A percentile compares a stretch with the other conserved stretches of the same genome.
Conservation (phyloP, 495 filamentous ascomycete species). For the Xylaria venustula region DNA sequence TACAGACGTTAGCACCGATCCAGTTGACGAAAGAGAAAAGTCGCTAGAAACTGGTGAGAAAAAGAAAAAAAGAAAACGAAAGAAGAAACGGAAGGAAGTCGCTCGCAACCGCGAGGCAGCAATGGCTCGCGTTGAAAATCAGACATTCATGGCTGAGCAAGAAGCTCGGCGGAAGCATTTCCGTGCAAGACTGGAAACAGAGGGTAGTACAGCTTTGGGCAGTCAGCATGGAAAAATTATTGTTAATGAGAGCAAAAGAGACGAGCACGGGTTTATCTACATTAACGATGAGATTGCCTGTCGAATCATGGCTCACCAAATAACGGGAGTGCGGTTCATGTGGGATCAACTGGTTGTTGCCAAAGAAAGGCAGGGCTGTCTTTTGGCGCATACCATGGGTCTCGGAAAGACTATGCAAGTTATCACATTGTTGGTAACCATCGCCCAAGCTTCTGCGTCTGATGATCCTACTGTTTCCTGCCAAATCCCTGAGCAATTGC, state of each 20-base stretch:
- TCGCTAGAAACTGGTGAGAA: slow-evolving; percentile 1
- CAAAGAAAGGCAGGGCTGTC: slow-evolving; percentile 63
- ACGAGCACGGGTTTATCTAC: slow-evolving; percentile 51
- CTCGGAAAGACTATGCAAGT: slow-evolving; percentile 92
- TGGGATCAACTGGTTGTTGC: slow-evolving; percentile 75
- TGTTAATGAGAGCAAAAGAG: slow-evolving; percentile 68
- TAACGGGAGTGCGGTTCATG: slow-evolving; percentile 78
- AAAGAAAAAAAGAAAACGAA: slow-evolving; percentile 15
- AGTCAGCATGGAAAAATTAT: slow-evolving; percentile 45
- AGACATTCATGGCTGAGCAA: slow-evolving; percentile 44
- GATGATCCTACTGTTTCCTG: slow-evolving; percentile 49
- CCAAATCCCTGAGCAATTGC: slow-evolving; percentile 68
- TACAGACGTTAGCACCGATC: slow-evolving; percentile 3
- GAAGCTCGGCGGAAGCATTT: slow-evolving; percentile 50
- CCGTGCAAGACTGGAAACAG: slow-evolving; percentile 38
- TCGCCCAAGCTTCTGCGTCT: slow-evolving; percentile 64
- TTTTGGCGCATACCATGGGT: slow-evolving; percentile 92
- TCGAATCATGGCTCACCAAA: slow-evolving; percentile 56
- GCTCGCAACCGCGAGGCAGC: slow-evolving; percentile 48
- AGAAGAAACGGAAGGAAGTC: slow-evolving; percentile 51
- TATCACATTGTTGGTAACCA: slow-evolving; percentile 74
- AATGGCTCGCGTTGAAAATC: slow-evolving; percentile 45
- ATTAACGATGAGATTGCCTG: slow-evolving; percentile 47
- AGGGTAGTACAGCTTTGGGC: slow-evolving; percentile 31
- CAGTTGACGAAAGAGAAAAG: slow-evolving; percentile 13